phyloP scores from a whole-genome alignment of 129 eudicot species.

The Smallanthus sonchifolius region DNA sequence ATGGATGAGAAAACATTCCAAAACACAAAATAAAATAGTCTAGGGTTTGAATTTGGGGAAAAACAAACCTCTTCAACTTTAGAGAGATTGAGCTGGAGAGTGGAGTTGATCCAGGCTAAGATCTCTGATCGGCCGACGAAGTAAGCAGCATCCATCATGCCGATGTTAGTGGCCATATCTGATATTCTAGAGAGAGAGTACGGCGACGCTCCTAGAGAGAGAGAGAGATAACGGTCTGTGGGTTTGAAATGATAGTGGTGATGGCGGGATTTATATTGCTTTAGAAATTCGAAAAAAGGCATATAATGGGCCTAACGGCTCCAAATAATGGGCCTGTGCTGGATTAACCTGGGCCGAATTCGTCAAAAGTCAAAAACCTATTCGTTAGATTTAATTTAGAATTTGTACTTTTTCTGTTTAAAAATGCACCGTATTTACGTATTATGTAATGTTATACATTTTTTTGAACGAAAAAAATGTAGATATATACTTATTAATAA shows the following conservation, averaged over 20 bases:
- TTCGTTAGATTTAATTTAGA: no score
- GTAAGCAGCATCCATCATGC: conserved; percentile 91
- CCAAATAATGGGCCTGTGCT: neutral
- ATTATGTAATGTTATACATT: no score
- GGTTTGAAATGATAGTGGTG: conserved; percentile 34
- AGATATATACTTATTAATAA: no score
- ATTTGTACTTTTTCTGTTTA: no score
- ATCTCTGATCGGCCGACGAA: conserved; percentile 96
- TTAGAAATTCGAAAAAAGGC: conserved; percentile 14
- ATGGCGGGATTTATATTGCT: conserved; percentile 41
- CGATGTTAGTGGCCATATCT: conserved; percentile 83
- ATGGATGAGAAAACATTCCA: neutral
- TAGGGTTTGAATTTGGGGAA: neutral
- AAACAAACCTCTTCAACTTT: conserved; percentile 84
- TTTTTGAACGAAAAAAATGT: no score
- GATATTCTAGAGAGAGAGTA: conserved; percentile 27
- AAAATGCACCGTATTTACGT: no score
- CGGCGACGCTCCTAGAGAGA: conserved; percentile 18
- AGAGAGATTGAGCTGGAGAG: conserved; percentile 81
- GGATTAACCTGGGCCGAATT: neutral
- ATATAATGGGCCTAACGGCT: conserved; percentile 25
- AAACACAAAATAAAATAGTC: neutral
- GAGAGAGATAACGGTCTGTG: conserved; percentile 11
- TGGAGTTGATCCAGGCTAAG: conserved; percentile 82
- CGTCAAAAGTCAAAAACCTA: neutral